Conservation (phyloP, 2,329 filamentous ascomycete genomes). For the Gnomoniopsis smithogilvyi region DNA sequence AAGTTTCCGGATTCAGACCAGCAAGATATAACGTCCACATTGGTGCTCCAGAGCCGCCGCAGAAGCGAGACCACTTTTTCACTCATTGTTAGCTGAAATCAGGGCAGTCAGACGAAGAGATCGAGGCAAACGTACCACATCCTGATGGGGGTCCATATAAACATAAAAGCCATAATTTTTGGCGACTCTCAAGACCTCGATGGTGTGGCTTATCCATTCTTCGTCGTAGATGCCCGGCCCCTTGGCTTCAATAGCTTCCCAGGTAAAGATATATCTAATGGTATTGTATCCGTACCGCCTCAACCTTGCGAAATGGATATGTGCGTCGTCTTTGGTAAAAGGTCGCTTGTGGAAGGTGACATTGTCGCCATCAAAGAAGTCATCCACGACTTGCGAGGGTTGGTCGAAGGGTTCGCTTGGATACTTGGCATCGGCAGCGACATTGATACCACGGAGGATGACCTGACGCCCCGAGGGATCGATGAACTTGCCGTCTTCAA, state of each 20-base stretch:
- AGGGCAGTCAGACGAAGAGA: neutral
- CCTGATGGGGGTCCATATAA: conserved; percentile 98
- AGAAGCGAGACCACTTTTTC: conserved; percentile 85
- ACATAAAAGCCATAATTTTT: conserved; percentile 92
- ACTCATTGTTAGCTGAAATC: neutral
- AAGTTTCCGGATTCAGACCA: conserved; percentile 81
- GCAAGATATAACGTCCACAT: conserved; percentile 98
- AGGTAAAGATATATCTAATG: conserved; percentile 94
- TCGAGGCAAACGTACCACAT: conserved; percentile 65
- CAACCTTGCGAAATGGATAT: conserved; percentile 80
- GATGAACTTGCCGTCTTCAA: conserved; percentile 82
- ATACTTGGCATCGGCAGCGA: conserved; percentile 86
- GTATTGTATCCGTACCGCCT: conserved; percentile 93
- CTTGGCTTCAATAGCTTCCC: conserved; percentile 95
- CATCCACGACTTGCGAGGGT: conserved; percentile 72
- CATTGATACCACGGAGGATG: conserved; percentile 88
- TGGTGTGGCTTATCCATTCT: conserved; percentile 87
- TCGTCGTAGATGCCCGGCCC: conserved; percentile 93
- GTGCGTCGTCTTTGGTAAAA: conserved; percentile 78
- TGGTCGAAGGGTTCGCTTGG: conserved; percentile 71
- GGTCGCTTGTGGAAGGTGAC: conserved; percentile 87
- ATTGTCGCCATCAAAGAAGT: conserved; percentile 90
- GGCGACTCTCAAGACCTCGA: conserved; percentile 76
- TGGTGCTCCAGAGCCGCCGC: conserved; percentile 90
- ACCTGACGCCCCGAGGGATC: conserved; percentile 81